Conservation (phyloP, 2,329 filamentous ascomycete species). For the Paecilomyces fulvus region DNA sequence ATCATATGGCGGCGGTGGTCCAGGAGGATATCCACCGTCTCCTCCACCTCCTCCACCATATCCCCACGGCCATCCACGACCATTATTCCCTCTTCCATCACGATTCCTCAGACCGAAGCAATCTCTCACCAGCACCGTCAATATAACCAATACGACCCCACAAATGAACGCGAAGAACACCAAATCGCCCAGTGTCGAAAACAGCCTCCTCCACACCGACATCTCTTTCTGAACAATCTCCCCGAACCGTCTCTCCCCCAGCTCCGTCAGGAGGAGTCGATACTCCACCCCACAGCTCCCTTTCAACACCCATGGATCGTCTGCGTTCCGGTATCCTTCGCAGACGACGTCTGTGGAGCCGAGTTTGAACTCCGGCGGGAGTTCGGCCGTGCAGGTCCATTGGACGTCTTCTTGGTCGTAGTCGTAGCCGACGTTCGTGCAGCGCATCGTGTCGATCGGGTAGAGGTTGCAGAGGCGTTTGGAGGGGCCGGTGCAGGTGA, state of each 20-base stretch:
- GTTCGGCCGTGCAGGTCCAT: conserved; percentile 73
- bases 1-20: conserved; percentile 35
- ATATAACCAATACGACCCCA: conserved; percentile 18
- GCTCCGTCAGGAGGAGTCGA: conserved; percentile 64
- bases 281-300: conserved; percentile 94
- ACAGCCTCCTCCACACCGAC: conserved; percentile 11
- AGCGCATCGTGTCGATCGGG: conserved; percentile 74
- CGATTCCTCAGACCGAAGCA: conserved; percentile 15
- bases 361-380: conserved; percentile 60
- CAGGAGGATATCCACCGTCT: conserved; percentile 26
- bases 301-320: conserved; percentile 80
- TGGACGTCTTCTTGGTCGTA: conserved; percentile 76
- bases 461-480: conserved; percentile 59
- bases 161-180: conserved; percentile 24
- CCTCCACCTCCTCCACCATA: conserved; percentile 25
- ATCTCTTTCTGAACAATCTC: conserved; percentile 35
- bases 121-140: conserved; percentile 11
- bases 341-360: conserved; percentile 85
- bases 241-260: conserved; percentile 65
- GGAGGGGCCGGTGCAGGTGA: conserved; percentile 63
- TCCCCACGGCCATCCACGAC: conserved; percentile 16
- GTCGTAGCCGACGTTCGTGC: conserved; percentile 72
- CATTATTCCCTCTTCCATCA: conserved; percentile 17
- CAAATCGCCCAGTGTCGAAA: conserved; percentile 6
- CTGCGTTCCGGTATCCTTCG: conserved; percentile 69